A percentile compares a stretch with the other conserved stretches of the same genome.
Evolutionary conservation across 768 basidiomycete species (phyloP).

Genomic region (Termitomyces sp.): DNA sequence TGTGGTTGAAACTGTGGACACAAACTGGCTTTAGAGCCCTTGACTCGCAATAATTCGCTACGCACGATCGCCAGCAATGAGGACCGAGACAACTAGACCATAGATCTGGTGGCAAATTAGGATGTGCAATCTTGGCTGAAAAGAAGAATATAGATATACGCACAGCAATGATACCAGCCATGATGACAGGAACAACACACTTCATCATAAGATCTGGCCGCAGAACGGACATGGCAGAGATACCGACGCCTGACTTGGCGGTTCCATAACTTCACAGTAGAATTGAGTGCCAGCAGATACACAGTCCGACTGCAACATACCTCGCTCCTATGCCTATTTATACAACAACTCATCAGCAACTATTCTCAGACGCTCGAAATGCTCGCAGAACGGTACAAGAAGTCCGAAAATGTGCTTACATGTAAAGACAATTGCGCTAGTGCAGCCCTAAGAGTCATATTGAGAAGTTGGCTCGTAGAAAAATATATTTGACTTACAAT

Average conservation of each 20-base stretch:
- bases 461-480: background rate
- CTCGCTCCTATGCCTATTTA: conserved; percentile 77
- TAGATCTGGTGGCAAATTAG: conserved; percentile 61
- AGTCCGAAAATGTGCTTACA: conserved; percentile 49
- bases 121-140: background rate
- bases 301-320: conserved; percentile 33
- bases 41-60: conserved; percentile 14
- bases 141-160: conserved; percentile 26
- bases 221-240: conserved; percentile 96
- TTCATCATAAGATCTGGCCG: conserved; percentile 98
- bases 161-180: conserved; percentile 99
- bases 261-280: conserved; percentile 87
- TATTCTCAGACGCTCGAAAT: background rate
- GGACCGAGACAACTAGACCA: conserved; percentile 97
- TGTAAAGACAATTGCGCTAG: conserved; percentile 53
- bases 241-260: conserved; percentile 97
- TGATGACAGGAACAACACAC: conserved; percentile 95
- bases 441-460: conserved; percentile 67
- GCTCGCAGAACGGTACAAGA: background rate
- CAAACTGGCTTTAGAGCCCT: background rate
- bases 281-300: conserved; percentile 10
- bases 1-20: conserved; percentile 48
- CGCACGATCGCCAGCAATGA: conserved; percentile 85
- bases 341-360: conserved; percentile 8
- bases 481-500: conserved; percentile 58